Conservation (phyloP, 371 early-diverging fungal genomes). For the Batkoa obscura region DNA sequence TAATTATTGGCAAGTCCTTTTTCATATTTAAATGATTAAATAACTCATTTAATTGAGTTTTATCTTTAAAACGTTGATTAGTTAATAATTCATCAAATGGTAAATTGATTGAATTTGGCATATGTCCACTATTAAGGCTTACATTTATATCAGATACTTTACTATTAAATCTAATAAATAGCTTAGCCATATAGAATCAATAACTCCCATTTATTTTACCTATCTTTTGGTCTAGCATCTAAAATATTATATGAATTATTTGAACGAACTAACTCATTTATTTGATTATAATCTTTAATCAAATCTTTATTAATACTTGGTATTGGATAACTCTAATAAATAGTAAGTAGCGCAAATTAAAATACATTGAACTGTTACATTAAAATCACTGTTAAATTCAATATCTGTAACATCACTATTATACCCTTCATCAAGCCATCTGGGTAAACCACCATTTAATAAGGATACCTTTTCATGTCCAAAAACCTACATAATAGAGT, state of each 20-base stretch:
- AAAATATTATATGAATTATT: slow-evolving; percentile 31
- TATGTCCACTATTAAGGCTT: slow-evolving; percentile 67
- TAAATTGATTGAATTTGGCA: slow-evolving; percentile 57
- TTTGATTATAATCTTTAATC: slow-evolving; percentile 32
- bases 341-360: not conserved
- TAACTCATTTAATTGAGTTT: slow-evolving; percentile 15
- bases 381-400: slow-evolving; percentile 7
- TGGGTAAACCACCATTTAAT: slow-evolving; percentile 68
- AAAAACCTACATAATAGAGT: too few relatives aligned
- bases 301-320: slow-evolving; percentile 17
- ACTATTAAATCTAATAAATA: slow-evolving; percentile 41
- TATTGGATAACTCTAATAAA: too few relatives aligned
- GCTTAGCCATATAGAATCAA: not conserved
- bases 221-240: slow-evolving; percentile 52
- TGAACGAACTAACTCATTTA: slow-evolving; percentile 23
- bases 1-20: slow-evolving; percentile 33
- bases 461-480: slow-evolving; percentile 68
- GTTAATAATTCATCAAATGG: slow-evolving; percentile 38
- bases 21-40: slow-evolving; percentile 23
- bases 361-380: not conserved
- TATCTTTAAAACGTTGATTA: too few relatives aligned
- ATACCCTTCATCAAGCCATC: slow-evolving; percentile 46
- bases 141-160: slow-evolving; percentile 63
- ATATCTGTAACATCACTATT: slow-evolving; percentile 15
- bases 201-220: slow-evolving; percentile 2